Conservation (phyloP, 441 rosid genomes). For the Aleurites moluccanus region DNA sequence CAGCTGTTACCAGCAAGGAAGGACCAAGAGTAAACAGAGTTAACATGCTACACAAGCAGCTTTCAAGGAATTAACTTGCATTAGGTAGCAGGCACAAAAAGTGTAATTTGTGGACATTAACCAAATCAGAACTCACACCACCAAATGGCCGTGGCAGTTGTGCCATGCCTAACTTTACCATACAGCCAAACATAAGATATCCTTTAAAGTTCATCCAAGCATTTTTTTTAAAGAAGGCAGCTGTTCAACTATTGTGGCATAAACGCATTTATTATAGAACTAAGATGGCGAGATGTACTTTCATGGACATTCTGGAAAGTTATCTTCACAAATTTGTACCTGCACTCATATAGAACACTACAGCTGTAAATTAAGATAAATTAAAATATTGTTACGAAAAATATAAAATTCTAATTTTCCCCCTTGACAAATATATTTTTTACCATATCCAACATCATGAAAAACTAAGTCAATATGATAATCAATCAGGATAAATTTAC, state of each 20-base stretch:
- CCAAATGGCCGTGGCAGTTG: not conserved
- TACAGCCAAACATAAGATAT: not conserved
- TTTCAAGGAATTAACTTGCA: not conserved
- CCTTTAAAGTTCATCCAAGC: not conserved
- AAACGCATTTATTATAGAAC: not conserved
- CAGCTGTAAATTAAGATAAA: conserved; percentile 56
- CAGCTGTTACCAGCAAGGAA: conserved; percentile 47
- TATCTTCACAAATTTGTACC: conserved; percentile 39
- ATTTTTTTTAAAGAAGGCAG: not conserved
- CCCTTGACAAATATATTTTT: not conserved
- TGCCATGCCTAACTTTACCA: not conserved
- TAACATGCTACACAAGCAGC: not conserved
- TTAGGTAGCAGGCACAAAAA: not conserved
- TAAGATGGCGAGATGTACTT: not conserved
- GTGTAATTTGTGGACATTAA: not conserved
- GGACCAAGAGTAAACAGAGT: not conserved
- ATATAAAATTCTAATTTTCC: not conserved
- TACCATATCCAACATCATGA: not conserved
- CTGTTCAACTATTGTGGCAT: not conserved
- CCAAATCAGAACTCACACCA: not conserved
- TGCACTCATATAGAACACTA: conserved; percentile 92
- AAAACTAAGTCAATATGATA: not conserved
- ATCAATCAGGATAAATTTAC: not conserved
- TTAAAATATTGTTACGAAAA: not conserved
- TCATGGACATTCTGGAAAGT: conserved; percentile 3